A percentile compares a stretch with the other conserved stretches of the same genome.
These are phyloP conservation scores for Calonectria pauciramosa DNA, from an alignment of 2,329 filamentous ascomycete species.

Conservation along the genomic window DNA sequence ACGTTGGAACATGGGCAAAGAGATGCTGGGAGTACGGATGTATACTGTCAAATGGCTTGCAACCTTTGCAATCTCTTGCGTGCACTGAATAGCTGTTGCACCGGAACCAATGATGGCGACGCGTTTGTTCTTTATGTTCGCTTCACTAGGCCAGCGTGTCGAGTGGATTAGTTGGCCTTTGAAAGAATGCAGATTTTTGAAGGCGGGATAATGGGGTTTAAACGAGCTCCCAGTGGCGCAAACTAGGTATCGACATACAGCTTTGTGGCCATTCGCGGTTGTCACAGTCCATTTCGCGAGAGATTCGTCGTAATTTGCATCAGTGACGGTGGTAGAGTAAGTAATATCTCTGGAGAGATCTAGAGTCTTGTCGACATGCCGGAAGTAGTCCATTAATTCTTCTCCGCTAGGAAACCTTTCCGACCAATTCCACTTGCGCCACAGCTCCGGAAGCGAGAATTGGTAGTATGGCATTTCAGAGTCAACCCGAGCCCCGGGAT, in stretches of 20 bases:
- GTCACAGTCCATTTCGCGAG: constrained; percentile 58
- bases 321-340: constrained; percentile 52
- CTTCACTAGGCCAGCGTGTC: constrained; percentile 43
- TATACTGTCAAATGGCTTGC: constrained; percentile 59
- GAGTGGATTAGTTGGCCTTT: constrained; percentile 47
- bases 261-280: constrained; percentile 55
- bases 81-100: constrained; percentile 48
- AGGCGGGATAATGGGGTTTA: constrained; percentile 55
- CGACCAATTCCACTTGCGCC: constrained; percentile 26
- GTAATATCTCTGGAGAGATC: constrained; percentile 42
- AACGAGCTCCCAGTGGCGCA: constrained; percentile 61
- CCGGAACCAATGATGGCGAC: constrained; percentile 51
- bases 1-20: constrained; percentile 69
- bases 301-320: constrained; percentile 5
- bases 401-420: constrained; percentile 24
- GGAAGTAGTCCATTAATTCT: constrained; percentile 20
- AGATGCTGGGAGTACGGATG: constrained; percentile 70
- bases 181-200: constrained; percentile 51
- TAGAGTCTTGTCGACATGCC: constrained; percentile 18
- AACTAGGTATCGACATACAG: constrained; percentile 59
- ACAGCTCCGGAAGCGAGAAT: constrained; percentile 23
- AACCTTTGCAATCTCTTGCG: constrained; percentile 51
- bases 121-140: constrained; percentile 40
- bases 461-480: constrained; percentile 31
- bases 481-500: constrained; percentile 33